Base-by-base conservation (phyloP, 345 rosid species). In the Camelina laxa region DNA sequence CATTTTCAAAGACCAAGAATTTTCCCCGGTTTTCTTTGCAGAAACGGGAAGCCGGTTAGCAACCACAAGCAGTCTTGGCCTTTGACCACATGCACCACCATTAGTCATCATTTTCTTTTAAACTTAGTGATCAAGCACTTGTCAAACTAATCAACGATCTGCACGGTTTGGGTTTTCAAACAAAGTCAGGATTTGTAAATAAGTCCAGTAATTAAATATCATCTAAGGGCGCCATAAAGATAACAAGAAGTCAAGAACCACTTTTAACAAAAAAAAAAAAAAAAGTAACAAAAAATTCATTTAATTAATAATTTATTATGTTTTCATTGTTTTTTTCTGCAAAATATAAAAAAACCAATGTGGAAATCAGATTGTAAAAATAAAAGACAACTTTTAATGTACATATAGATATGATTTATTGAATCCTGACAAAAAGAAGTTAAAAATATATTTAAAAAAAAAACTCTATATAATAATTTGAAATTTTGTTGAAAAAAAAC, bases 31-130 rank as follows among this genome's bases (percentile, higher is more conserved):
- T 77, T 94, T 85, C 74, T 88, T 87, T 1, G 98, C 97, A 75
- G 92, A 89, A 61, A 91, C 97, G 4, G 97, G 97, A 57, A 93
- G 81, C 82, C 96, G 85, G 49, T 91, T 93, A 71, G 97, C 97
- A 80, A 93, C 98, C 59, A 93, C 98, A 80, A 93, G 80, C 50
- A 93, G 83, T 61, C 94, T 60, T 49, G 36, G 67, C 50, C 19
- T 70, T 60, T 48, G 58, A 60, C 30, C 60, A 36, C 67, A 38
- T 38, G 68, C 30, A 49, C 4, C 22, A 49, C 9, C 54, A 17
- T 49, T n/a, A 49, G 15, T 1, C 72, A 39, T n/a, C 65, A 19
- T 70, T 57, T 44, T 70, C 57, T 70, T 45, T 70, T 47, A 31
- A 69, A 57, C 13, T 24, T 68, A 4, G 50, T 68, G 16, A 69